Evolutionary conservation across 2,329 filamentous ascomycete genomes (phyloP), one percentile per base, ranked within the genome.

Genomic region (Colletotrichum gigasporum): DNA sequence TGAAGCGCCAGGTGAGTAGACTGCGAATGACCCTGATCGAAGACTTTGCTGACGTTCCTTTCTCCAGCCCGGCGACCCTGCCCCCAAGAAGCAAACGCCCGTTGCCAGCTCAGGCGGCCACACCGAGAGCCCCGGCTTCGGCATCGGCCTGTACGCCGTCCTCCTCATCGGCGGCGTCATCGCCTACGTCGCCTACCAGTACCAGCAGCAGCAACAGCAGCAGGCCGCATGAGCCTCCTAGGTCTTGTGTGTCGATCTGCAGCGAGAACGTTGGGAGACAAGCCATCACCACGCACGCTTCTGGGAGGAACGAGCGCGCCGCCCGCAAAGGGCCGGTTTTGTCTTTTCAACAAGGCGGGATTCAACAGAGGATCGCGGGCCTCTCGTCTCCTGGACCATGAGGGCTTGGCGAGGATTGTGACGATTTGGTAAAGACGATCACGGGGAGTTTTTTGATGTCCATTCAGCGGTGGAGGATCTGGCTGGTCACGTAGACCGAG

Each of bases 101-200:
- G 76, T 84, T 69, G 73, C 85, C 58, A 79, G 82, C 70, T 80
- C 82, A 68, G 79, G 83, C 67, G 79, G 81, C 71, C 80, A 79
- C 68, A 74, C 79, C 62, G 80, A 81, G 69, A 75, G 81, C 51
- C 78, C 85, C 55, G 86, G 90, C 70, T 71, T 94, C 64, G 92
- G 94, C 73, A 82, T 96, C 69, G 92, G 90, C 65, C 83, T 96
- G 71, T 97, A 97, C 82, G 91, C 89, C 65, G 71, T 97, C 71
- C 79, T 97, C 72, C 83, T 97, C 70, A 76, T 95, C 69, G 93
- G 93, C 72, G 94, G 90, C 70, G 84, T 88, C 50, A 78, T 88
- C 67, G 93, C 92, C 68, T 98, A 93, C 82, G 87, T 86, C 71
- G 92, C 86, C 72, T 97, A 95, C 85, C 90, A 94, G 80, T 97